A percentile compares a stretch with the other conserved stretches of the same genome.
These are phyloP conservation scores for Thelonectria olida DNA, from an alignment of 2,329 filamentous ascomycete species.

Conservation along the genomic window DNA sequence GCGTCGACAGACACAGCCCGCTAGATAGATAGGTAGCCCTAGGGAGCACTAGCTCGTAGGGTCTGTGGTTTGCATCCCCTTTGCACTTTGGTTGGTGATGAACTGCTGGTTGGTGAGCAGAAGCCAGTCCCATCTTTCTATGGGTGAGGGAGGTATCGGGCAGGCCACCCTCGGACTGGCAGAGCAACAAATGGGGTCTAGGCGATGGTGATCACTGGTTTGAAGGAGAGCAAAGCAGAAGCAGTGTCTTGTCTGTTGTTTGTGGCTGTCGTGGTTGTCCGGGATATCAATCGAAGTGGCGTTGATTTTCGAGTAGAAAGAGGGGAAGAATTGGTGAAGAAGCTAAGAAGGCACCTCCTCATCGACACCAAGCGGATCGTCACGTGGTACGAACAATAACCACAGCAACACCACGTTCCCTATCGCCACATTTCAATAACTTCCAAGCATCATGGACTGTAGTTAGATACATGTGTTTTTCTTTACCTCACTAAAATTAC, in stretches of 20 bases:
- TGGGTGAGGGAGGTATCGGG: not conserved
- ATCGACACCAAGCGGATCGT: not conserved
- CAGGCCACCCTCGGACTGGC: not conserved
- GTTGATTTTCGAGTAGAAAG: not conserved
- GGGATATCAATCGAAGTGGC: not conserved
- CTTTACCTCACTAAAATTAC: too few relatives aligned
- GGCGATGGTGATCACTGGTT: not conserved
- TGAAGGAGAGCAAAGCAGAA: not conserved
- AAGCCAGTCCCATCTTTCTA: not conserved
- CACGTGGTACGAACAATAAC: not conserved
- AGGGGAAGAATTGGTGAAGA: not conserved
- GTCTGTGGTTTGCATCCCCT: not conserved
- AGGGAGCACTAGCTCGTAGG: not conserved
- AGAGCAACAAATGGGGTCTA: not conserved
- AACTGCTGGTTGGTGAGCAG: not conserved
- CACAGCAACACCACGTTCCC: not conserved
- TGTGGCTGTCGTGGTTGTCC: not conserved
- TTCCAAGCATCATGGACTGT: too few relatives aligned
- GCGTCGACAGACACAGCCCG: not conserved
- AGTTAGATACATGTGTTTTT: too few relatives aligned
- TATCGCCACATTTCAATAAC: not conserved
- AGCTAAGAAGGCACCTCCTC: too few relatives aligned
- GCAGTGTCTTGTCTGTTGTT: not conserved
- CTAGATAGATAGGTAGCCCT: not conserved
- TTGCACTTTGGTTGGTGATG: not conserved